Percentiles rank a stretch among this genome's conserved stretches.
phyloP scores from a whole-genome alignment of 208 protist species.

The Leishmania mexicana region DNA sequence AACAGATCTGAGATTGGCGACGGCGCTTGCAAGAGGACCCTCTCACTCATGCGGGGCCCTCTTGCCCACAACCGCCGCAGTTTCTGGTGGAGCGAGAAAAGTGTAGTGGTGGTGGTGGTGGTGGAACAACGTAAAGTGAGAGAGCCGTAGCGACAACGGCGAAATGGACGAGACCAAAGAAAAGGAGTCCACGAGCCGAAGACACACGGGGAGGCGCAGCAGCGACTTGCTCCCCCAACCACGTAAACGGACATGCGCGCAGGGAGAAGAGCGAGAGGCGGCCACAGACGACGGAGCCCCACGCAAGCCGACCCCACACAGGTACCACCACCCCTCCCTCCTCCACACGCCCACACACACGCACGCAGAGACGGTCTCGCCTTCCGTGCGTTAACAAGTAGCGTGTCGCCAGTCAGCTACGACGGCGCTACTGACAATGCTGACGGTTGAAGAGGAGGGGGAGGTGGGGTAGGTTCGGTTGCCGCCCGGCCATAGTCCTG shows the following conservation, averaged over 20 bases:
- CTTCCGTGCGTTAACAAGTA: background rate
- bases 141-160: background rate
- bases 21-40: background rate
- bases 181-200: too few species aligned
- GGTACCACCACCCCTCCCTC: background rate
- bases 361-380: background rate
- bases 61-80: background rate
- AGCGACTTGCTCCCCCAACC: too few species aligned
- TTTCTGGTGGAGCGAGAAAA: background rate
- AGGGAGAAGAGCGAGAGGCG: too few species aligned
- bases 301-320: too few species aligned
- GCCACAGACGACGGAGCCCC: background rate
- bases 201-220: too few species aligned
- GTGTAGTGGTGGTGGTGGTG: background rate
- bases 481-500: conserved; percentile 11
- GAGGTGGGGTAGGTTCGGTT: background rate
- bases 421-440: background rate
- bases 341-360: background rate
- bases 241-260: too few species aligned
- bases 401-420: background rate
- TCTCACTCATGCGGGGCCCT: background rate
- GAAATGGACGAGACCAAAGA: background rate
- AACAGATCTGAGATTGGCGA: background rate
- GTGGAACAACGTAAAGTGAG: background rate
- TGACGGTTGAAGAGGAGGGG: background rate